A percentile compares a stretch with the other conserved stretches of the same genome.
These are phyloP conservation scores for Penicillium coffeae DNA, from an alignment of 495 filamentous ascomycete genomes.

Conservation along the genomic window DNA sequence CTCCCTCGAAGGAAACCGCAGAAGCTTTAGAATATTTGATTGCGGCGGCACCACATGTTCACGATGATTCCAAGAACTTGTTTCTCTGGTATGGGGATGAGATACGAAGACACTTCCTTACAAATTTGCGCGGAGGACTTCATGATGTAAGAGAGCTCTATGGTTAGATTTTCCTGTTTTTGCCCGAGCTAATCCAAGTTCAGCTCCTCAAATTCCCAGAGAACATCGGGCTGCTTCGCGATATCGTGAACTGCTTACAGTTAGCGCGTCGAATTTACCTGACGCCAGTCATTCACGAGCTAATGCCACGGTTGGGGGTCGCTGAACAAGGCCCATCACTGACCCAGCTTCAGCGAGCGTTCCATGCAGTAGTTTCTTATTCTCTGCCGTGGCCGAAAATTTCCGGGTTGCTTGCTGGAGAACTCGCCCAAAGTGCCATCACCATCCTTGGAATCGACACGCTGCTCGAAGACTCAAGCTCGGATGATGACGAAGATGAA, in stretches of 20 bases:
- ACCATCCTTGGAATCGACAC: conserved; percentile 55
- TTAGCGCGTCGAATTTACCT: conserved; percentile 45
- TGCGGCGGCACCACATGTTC: conserved; percentile 10
- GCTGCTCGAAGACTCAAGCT: conserved; percentile 17
- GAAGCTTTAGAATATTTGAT: conserved; percentile 42
- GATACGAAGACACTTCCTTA: conserved; percentile 48
- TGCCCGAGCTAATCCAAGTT: conserved; percentile 7
- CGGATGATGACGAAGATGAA: conserved; percentile 21
- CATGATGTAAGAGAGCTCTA: conserved; percentile 33
- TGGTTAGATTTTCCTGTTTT: neutral
- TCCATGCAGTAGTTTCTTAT: conserved; percentile 64
- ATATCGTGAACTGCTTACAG: conserved; percentile 40
- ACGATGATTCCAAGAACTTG: conserved; percentile 19
- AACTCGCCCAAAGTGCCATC: conserved; percentile 50
- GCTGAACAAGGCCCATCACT: conserved; percentile 34
- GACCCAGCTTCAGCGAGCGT: conserved; percentile 52
- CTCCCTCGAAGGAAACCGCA: conserved; percentile 29
- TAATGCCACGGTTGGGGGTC: conserved; percentile 31
- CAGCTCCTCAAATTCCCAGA: conserved; percentile 29
- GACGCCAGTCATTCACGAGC: conserved; percentile 38
- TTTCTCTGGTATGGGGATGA: conserved; percentile 53
- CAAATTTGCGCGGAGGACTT: conserved; percentile 37
- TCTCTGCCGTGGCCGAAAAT: conserved; percentile 53
- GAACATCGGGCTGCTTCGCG: conserved; percentile 29
- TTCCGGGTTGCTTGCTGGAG: conserved; percentile 46